Evolutionary conservation across 1,139 yeast species (phyloP).

Genomic region (Yamadazyma dendronema): DNA sequence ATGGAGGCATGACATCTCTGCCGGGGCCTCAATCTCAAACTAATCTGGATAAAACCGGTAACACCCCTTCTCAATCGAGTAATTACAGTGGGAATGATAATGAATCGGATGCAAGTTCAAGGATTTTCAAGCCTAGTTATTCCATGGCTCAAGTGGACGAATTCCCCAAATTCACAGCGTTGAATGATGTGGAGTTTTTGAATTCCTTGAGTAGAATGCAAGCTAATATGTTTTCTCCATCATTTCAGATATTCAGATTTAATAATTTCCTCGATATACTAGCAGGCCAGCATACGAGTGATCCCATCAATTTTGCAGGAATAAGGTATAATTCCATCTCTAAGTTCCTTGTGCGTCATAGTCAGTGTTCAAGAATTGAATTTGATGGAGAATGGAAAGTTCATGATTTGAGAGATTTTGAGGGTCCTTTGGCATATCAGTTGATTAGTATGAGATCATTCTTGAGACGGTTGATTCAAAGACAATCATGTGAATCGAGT

Average conservation of each 20-base stretch:
- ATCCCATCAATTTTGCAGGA: constrained; percentile 42
- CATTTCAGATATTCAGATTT: constrained; percentile 34
- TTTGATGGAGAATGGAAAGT: constrained; percentile 15
- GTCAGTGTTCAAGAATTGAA: constrained; percentile 11
- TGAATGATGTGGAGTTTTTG: constrained; percentile 24
- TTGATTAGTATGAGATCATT: constrained; percentile 28
- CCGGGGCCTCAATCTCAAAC: no score
- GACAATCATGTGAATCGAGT: constrained; percentile 7
- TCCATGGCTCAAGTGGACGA: constrained; percentile 11
- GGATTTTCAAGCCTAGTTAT: constrained; percentile 17
- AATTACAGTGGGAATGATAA: background rate
- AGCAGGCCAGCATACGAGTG: constrained; percentile 33
- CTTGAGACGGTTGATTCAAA: constrained; percentile 26
- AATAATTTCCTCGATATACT: constrained; percentile 34
- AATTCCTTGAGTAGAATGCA: constrained; percentile 26
- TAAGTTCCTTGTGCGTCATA: constrained; percentile 32
- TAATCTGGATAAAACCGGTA: no score
- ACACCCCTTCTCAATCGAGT: background rate
- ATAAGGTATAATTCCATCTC: constrained; percentile 38
- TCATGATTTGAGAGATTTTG: constrained; percentile 26
- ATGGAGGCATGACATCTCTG: background rate
- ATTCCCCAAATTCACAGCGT: constrained; percentile 21
- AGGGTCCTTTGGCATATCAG: constrained; percentile 34
- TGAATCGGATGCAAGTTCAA: constrained; percentile 11
- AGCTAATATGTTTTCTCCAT: constrained; percentile 25